A percentile compares a stretch with the other conserved stretches of the same genome.
Evolutionary conservation across 768 basidiomycete genomes (phyloP).

Genomic region (Serpula lacrymans): DNA sequence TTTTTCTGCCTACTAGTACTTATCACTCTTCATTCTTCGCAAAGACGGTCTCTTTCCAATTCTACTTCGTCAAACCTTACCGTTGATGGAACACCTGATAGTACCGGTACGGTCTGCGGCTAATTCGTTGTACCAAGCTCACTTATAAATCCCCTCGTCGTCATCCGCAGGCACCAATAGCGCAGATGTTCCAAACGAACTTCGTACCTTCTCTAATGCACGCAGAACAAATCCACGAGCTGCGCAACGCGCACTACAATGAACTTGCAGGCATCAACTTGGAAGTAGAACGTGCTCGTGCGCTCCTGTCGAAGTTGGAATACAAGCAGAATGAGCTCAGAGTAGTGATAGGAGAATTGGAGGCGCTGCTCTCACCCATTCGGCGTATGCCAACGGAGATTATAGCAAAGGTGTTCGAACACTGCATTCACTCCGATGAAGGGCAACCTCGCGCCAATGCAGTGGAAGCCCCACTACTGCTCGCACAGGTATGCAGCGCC

Average conservation of each 20-base stretch:
- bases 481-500: slow-evolving; percentile 27
- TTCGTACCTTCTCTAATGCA: slow-evolving; percentile 23
- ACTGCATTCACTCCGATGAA: slow-evolving; percentile 15
- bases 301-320: slow-evolving; percentile 17
- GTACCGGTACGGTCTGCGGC: too few species aligned
- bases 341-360: slow-evolving; percentile 18
- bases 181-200: slow-evolving; percentile 26
- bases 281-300: slow-evolving; percentile 20
- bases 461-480: slow-evolving; percentile 17
- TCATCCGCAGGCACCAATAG: slow-evolving; percentile 22
- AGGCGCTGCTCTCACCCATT: slow-evolving; percentile 24
- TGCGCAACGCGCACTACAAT: slow-evolving; percentile 15
- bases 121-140: too few species aligned
- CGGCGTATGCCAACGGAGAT: slow-evolving; percentile 30
- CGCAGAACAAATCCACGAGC: slow-evolving; percentile 8
- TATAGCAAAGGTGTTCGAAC: slow-evolving; percentile 23
- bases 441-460: slow-evolving; percentile 10
- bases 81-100: too few species aligned
- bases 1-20: too few species aligned
- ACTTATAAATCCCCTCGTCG: too few species aligned
- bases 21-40: too few species aligned
- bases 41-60: too few species aligned
- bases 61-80: too few species aligned
- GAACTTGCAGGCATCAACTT: slow-evolving; percentile 12
- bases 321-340: slow-evolving; percentile 5